Base-by-base conservation (phyloP, 2,329 filamentous ascomycete species). In the Acrodontium crateriforme region DNA sequence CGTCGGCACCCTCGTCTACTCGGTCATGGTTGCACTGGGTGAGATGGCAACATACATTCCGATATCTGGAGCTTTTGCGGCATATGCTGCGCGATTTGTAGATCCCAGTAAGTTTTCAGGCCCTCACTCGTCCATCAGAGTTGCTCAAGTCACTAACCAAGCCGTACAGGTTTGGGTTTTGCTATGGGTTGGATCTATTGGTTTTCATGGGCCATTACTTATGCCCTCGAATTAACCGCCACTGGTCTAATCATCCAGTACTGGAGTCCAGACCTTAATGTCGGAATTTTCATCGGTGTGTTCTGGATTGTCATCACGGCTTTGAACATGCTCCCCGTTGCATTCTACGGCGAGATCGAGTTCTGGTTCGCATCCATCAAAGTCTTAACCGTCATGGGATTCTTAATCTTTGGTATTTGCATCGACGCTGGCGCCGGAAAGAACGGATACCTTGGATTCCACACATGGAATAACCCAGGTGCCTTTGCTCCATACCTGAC, bases 21-120 rank as follows among this genome's bases (percentile, higher is more conserved):
- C 48, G 18, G 49, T 60, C 42, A 64, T 74, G 30, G 63, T 63
- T 25, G 55, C 49, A 1, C 51, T 60, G 15, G 63, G 62, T 12
- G 67, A 71, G 50, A 68, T 76, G 56, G 68, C 70, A 13, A 63
- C 71, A 17, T 74, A 70, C 57, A 62, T 77, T 28, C 68, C 71
- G 3, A 50, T 73, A 36, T 58, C 68, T 16, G 63, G 65, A 42
- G 58, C 64, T 32, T 64, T 69, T 59, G 55, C 60, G 33, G 45
- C 63, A 44, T 65, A 66, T 49, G 52, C 52, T 32, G 50, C 54
- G 16, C 56, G 60, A 19, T 62, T 61, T 36, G 54, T 63, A 11
- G 58, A 58, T 13, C 49, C 51, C 12, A 53, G 48, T n/a, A n/a
- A n/a, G n/a, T n/a, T n/a, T n/a, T n/a, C n/a, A n/a, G n/a, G n/a